phyloP scores from a whole-genome alignment of 75 land plant species.

The Cryptomeria japonica region DNA sequence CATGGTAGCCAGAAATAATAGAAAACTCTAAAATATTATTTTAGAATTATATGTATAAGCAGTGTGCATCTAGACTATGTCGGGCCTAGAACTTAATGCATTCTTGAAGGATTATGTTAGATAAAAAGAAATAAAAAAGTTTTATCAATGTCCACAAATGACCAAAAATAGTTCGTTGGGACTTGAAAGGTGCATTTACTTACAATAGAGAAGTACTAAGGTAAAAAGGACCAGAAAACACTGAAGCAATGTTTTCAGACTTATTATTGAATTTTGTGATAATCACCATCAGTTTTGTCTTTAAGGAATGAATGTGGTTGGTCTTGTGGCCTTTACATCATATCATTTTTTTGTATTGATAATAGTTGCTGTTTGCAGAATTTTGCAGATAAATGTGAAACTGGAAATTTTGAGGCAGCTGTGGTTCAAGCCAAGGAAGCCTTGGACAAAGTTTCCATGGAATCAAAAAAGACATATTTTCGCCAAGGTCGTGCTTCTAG shows the following conservation, averaged over 20 bases:
- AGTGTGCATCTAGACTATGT: background rate
- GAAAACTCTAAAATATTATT: background rate
- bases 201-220: background rate
- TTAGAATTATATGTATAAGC: background rate
- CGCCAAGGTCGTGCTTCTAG: conserved; percentile 14
- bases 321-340: background rate
- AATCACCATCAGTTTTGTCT: background rate
- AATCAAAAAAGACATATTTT: conserved; percentile 6
- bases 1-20: background rate
- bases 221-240: background rate
- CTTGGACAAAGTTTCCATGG: conserved; percentile 7
- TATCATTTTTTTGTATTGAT: background rate
- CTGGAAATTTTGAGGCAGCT: conserved; percentile 12
- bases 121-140: background rate
- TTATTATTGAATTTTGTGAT: background rate
- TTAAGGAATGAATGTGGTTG: background rate
- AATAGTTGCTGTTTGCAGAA: background rate
- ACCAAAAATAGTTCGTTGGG: background rate
- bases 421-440: conserved; percentile 13
- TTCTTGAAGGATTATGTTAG: background rate
- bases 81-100: background rate
- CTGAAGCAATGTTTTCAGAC: background rate
- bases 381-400: conserved; percentile 10
- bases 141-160: background rate
- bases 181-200: background rate